These are phyloP conservation scores for Phytophthora meadii DNA, from an alignment of 352 stramenopile species.

Conservation along the genomic window DNA sequence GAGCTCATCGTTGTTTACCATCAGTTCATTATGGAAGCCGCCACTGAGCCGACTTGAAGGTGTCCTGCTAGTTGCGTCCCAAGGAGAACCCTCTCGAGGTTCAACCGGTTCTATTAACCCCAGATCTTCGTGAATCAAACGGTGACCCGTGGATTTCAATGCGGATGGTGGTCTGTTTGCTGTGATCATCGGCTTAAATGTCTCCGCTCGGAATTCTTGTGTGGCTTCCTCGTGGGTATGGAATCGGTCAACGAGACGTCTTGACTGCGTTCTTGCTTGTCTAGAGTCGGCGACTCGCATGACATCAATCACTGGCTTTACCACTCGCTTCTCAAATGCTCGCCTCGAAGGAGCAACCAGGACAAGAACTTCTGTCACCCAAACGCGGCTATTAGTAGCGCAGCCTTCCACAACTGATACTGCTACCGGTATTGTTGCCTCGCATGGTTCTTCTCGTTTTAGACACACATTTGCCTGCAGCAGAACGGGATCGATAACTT, in stretches of 20 bases:
- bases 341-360: neutral
- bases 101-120: constrained; percentile 4
- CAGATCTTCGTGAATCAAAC: constrained; percentile 34
- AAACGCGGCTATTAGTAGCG: too few relatives aligned
- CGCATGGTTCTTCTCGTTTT: neutral
- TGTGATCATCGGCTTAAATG: constrained; percentile 2
- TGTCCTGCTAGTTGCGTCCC: constrained; percentile 4
- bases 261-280: constrained; percentile 2
- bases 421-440: neutral
- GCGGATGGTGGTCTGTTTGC: constrained; percentile 8
- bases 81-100: constrained; percentile 12
- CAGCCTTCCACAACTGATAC: too few relatives aligned
- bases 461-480: neutral
- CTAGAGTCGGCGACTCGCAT: constrained; percentile 31
- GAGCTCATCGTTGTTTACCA: constrained; percentile 17
- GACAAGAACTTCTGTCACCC: neutral
- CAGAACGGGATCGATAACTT: neutral
- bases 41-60: constrained; percentile 18
- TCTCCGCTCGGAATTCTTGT: constrained; percentile 16
- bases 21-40: constrained; percentile 7
- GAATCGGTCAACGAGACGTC: constrained; percentile 16
- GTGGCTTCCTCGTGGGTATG: constrained; percentile 7
- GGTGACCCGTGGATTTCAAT: constrained; percentile 26
- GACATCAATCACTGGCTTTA: constrained; percentile 10
- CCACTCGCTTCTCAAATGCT: neutral